Base-by-base conservation (phyloP, 1,284 basidiomycete species). In the Ganoderma leucocontextum region DNA sequence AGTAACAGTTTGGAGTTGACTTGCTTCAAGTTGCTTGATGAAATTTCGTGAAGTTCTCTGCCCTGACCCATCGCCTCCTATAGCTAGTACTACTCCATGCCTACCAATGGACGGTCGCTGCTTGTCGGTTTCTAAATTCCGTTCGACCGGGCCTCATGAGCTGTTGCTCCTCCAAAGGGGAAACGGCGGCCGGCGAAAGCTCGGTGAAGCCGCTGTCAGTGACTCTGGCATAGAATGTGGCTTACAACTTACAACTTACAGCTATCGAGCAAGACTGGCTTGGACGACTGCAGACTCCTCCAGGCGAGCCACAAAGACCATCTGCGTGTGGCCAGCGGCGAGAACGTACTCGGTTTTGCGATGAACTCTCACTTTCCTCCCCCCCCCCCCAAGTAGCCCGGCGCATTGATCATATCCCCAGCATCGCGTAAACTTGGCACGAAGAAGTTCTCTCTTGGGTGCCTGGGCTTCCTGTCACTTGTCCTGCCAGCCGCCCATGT, bases 391-490 rank as follows among this genome's bases (percentile, higher is more conserved):
- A 22, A 22, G 47, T 49, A 22, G 25, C 44, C 44, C 8, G 44
- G 44, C n/a, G 22, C 22, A 49, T 49, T 25, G 29, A 29, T 29
- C 29, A 29, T 29, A 29, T n/a, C 22, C 13, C 15, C 47, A 49
- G 22, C 47, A 49, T 25, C 22, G 22, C n/a, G 9, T 25, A 22
- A 49, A 49, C 41, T 49, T 25, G 47, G 47, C 47, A 12, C 12
- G 47, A 49, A 47, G 47, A 49, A 49, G 47, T 25, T 9, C 19
- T 44, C 2, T 2, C 25, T 22, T 49, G 47, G 47, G 47, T 49
- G 22, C 47, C 47, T 49, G 47, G 47, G 25, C 47, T 25, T 25
- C 47, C 47, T 49, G 47, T 38, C 55, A 58, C 35, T 38, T 58
- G 55, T 58, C 55, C 33, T 33, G 35, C 33, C 29, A 19, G 17